Conservation (phyloP, 345 rosid genomes). For the Streptanthus diversifolius region DNA sequence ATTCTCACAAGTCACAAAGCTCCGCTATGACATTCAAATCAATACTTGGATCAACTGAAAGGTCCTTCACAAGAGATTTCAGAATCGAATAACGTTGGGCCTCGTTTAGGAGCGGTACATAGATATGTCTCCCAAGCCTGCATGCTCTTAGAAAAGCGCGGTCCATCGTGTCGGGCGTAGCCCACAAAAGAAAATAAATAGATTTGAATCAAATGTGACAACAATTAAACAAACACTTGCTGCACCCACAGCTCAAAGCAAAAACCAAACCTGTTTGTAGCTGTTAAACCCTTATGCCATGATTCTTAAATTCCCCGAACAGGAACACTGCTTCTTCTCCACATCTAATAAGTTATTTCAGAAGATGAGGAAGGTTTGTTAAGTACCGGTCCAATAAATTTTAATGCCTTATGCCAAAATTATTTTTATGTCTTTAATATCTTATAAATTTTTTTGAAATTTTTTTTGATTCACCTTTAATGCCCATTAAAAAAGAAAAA, state of each 20-base stretch:
- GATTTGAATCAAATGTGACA: no score
- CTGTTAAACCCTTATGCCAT: no score
- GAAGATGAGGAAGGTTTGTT: no score
- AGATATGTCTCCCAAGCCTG: slow-evolving; percentile 68
- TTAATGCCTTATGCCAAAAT: no score
- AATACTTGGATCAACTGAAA: slow-evolving; percentile 51
- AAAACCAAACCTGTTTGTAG: not conserved
- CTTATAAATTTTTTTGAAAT: no score
- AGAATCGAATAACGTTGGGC: slow-evolving; percentile 65
- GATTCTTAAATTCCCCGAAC: no score
- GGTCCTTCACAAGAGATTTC: slow-evolving; percentile 52
- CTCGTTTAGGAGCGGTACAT: slow-evolving; percentile 59
- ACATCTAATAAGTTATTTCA: no score
- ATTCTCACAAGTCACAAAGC: slow-evolving; percentile 48
- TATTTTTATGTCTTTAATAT: no score
- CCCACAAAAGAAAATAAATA: not conserved
- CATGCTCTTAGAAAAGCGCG: slow-evolving; percentile 69
- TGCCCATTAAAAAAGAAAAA: no score
- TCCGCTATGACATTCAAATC: slow-evolving; percentile 54
- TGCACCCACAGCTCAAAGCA: not conserved
- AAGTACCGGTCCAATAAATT: no score
- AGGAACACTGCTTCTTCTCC: no score
- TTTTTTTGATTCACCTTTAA: no score
- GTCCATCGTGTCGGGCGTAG: slow-evolving; percentile 27
- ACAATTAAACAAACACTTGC: not conserved